Conservation (phyloP, 163 green algal species). For the Dunaliella salina region DNA sequence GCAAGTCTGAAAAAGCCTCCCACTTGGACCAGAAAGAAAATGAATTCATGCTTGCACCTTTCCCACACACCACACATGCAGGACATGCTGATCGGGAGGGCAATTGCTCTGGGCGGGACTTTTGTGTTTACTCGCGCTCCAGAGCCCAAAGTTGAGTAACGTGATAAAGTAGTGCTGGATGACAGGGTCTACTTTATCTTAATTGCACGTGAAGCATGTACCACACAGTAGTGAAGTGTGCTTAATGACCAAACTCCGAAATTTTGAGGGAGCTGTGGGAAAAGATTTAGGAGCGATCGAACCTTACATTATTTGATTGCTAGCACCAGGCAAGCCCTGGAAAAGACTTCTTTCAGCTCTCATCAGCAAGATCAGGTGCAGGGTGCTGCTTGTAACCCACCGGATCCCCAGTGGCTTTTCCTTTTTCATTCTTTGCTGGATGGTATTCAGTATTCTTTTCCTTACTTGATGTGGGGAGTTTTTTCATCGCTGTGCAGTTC, state of each 20-base stretch:
- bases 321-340: too few relatives aligned
- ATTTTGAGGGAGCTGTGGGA: neutral
- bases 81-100: constrained; percentile 72
- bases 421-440: too few relatives aligned
- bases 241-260: too few relatives aligned
- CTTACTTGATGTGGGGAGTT: too few relatives aligned
- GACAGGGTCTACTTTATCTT: neutral
- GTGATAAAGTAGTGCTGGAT: neutral
- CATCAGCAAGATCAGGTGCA: too few relatives aligned
- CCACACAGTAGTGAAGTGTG: neutral
- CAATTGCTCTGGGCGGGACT: constrained; percentile 47
- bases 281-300: too few relatives aligned
- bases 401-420: too few relatives aligned
- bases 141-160: neutral
- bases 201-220: neutral
- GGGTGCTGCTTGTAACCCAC: too few relatives aligned
- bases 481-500: too few relatives aligned
- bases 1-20: neutral
- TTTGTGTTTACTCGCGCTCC: constrained; percentile 65
- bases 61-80: neutral
- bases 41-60: neutral
- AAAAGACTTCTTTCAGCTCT: too few relatives aligned
- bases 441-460: too few relatives aligned
- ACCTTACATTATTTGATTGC: too few relatives aligned
- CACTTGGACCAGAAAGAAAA: neutral